Conservation (phyloP, 164 flowering plant genomes). For the Piper betle region DNA sequence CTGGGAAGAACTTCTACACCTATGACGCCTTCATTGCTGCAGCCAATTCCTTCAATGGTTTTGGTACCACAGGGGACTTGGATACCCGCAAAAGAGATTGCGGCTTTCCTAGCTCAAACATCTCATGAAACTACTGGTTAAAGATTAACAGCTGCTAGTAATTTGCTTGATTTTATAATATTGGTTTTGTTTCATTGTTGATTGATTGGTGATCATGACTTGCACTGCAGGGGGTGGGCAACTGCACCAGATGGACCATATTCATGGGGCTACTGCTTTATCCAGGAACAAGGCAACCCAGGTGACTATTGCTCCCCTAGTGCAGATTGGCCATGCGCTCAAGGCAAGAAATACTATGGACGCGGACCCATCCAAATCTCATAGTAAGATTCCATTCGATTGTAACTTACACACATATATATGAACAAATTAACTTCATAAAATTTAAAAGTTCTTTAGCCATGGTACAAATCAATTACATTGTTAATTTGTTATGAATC, state of each 20-base stretch:
- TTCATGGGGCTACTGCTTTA: constrained; percentile 73
- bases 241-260: constrained; percentile 87
- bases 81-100: constrained; percentile 40
- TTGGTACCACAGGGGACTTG: constrained; percentile 35
- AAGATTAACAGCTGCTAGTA: neutral
- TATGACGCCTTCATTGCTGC: constrained; percentile 40
- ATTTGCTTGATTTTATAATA: neutral
- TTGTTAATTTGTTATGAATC: neutral
- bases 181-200: neutral
- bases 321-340: constrained; percentile 51
- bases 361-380: constrained; percentile 80
- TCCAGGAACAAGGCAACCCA: constrained; percentile 36
- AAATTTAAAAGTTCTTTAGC: neutral
- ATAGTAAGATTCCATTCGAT: constrained; percentile 19
- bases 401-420: too few species aligned
- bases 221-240: constrained; percentile 56
- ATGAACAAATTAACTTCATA: neutral
- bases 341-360: constrained; percentile 58
- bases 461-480: neutral
- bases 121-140: constrained; percentile 66
- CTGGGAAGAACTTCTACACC: constrained; percentile 44
- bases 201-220: neutral
- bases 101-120: constrained; percentile 75
- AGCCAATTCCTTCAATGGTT: constrained; percentile 25
- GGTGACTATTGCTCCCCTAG: constrained; percentile 35